These are phyloP conservation scores for Eimeria sp. DNA, from an alignment of 169 alveolate genomes.

Conservation along the genomic window DNA sequence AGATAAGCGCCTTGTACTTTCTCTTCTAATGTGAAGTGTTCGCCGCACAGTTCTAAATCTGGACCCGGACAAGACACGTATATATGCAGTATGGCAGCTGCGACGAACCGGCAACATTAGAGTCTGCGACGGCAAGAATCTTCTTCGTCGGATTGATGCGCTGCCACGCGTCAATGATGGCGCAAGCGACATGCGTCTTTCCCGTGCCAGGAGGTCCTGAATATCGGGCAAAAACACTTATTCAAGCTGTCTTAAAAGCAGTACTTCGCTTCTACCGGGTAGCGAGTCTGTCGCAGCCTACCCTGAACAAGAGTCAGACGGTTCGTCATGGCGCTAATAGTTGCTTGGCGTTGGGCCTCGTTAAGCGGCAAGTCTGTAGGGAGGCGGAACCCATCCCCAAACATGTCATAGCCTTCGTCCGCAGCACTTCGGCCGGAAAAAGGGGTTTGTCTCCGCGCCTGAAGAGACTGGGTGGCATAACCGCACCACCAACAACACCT, in stretches of 20 bases:
- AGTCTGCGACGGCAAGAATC: conserved; percentile 77
- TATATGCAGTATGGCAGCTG: background rate
- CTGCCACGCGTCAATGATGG: conserved; percentile 77
- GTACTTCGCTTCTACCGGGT: background rate
- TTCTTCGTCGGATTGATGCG: conserved; percentile 59
- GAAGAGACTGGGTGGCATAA: conserved; percentile 27
- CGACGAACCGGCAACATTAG: conserved; percentile 73
- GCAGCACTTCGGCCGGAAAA: conserved; percentile 58
- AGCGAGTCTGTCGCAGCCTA: background rate
- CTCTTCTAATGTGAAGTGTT: background rate
- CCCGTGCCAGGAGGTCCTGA: conserved; percentile 84
- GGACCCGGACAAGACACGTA: background rate
- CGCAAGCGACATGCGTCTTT: conserved; percentile 80
- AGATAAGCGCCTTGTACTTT: background rate
- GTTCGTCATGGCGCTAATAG: conserved; percentile 78
- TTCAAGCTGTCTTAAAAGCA: background rate
- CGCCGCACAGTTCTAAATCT: background rate
- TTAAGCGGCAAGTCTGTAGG: conserved; percentile 78
- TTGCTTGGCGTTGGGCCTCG: conserved; percentile 72
- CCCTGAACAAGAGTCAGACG: conserved; percentile 82
- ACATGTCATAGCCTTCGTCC: conserved; percentile 54
- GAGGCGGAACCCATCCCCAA: conserved; percentile 52
- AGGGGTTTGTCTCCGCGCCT: conserved; percentile 75
- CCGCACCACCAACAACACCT: background rate
- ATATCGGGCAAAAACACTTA: background rate